A percentile compares a stretch with the other conserved stretches of the same genome.
These are phyloP conservation scores for Pleurostoma richardsiae DNA, from an alignment of 2,329 filamentous ascomycete genomes.

Conservation along the genomic window DNA sequence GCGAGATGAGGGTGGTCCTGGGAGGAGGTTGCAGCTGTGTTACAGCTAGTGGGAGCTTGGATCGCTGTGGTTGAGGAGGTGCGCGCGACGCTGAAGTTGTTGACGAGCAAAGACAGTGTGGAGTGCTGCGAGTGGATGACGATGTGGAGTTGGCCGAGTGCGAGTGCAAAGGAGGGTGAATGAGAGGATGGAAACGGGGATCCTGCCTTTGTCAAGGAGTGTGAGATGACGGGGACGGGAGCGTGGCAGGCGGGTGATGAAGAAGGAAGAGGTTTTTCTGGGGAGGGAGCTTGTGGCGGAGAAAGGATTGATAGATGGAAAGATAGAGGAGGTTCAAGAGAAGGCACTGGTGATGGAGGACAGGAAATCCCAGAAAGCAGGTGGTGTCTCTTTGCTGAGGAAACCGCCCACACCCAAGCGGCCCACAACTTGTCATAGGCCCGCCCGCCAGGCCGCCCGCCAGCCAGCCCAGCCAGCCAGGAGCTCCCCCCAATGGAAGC, in stretches of 20 bases:
- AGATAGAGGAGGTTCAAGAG: neutral
- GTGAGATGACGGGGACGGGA: constrained; percentile 4
- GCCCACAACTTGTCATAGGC: no score
- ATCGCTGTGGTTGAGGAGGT: neutral
- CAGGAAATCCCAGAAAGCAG: neutral
- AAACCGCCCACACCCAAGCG: no score
- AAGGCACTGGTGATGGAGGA: constrained; percentile 2
- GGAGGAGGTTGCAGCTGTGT: no score
- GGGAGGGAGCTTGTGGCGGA: constrained; percentile 4
- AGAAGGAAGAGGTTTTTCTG: constrained; percentile 3
- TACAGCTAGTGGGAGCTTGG: neutral
- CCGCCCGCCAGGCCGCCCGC: no score
- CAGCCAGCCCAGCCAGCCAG: no score
- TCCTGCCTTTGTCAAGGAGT: constrained; percentile 4
- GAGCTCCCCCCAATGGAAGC: no score
- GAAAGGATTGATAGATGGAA: constrained; percentile 2
- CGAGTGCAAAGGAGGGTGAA: constrained; percentile 10
- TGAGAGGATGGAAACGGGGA: constrained; percentile 10
- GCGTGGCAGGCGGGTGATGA: constrained; percentile 1
- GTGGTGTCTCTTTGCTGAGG: no score
- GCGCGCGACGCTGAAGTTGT: constrained; percentile 1
- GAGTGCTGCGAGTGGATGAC: constrained; percentile 1
- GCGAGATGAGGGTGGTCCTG: neutral
- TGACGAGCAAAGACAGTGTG: constrained; percentile 6
- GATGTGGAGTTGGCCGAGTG: neutral